A percentile compares a stretch with the other conserved stretches of the same genome.
Evolutionary conservation across 1,139 yeast species (phyloP).

Genomic region (Debaryomyces nepalensis): DNA sequence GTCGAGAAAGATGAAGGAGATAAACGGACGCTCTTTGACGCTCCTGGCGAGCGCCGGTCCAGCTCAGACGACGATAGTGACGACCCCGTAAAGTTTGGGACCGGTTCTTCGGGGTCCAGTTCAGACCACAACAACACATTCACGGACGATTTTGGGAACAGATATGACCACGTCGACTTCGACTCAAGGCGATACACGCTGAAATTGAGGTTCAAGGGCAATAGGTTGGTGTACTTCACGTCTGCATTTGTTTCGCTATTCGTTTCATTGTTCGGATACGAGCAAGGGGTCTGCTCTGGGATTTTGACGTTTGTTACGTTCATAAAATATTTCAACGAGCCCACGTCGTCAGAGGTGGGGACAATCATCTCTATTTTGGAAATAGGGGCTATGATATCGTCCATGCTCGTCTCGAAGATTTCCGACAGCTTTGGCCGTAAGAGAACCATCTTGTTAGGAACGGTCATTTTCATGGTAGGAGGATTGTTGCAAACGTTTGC

Average conservation of each 20-base stretch:
- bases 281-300: conserved; percentile 91
- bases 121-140: conserved; percentile 8
- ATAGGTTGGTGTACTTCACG: conserved; percentile 66
- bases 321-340: conserved; percentile 46
- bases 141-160: conserved; percentile 40
- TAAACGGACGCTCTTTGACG: conserved; percentile 12
- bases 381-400: conserved; percentile 55
- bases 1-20: conserved; percentile 10
- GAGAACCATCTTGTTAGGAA: conserved; percentile 53
- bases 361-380: conserved; percentile 56
- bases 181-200: conserved; percentile 40
- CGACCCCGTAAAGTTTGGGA: conserved; percentile 17
- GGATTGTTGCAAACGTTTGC: conserved; percentile 56
- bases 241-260: conserved; percentile 82
- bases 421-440: conserved; percentile 54
- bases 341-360: conserved; percentile 53
- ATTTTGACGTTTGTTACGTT: conserved; percentile 57
- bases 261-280: conserved; percentile 86
- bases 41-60: conserved; percentile 13
- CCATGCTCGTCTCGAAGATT: conserved; percentile 51
- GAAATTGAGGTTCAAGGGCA: conserved; percentile 44
- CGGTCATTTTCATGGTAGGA: conserved; percentile 53
- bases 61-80: conserved; percentile 15
- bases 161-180: conserved; percentile 45
- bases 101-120: conserved; percentile 10